Conservation (phyloP, 73 alveolate genomes). For the Stentor roeselii region DNA sequence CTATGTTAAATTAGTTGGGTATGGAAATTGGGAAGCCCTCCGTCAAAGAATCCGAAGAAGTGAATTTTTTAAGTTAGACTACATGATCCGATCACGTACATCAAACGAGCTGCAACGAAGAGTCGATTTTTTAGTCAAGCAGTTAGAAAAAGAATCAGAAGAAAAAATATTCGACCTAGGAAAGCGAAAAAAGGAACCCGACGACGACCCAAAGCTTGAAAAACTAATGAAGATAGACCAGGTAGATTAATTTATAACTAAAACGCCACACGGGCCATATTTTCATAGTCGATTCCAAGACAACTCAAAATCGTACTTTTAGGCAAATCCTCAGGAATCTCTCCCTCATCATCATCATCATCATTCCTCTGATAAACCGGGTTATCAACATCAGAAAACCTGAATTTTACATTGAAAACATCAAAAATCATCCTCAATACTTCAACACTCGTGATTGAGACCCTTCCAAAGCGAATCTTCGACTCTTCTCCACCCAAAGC, state of each 20-base stretch:
- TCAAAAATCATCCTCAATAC: constrained; percentile 62
- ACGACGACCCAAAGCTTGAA: not conserved
- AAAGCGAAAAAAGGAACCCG: constrained; percentile 28
- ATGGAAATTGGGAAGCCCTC: constrained; percentile 95
- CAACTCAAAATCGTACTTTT: constrained; percentile 71
- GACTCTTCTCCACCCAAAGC: constrained; percentile 59
- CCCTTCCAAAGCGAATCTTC: constrained; percentile 69
- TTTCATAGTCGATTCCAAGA: constrained; percentile 82
- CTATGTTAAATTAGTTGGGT: constrained; percentile 85
- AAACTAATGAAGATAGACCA: not conserved
- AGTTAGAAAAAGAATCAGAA: constrained; percentile 78
- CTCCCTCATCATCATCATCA: constrained; percentile 50
- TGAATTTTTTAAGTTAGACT: constrained; percentile 87
- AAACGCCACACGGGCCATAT: constrained; percentile 69
- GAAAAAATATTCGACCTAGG: constrained; percentile 35
- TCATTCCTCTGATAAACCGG: constrained; percentile 27
- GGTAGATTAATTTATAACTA: too few species aligned
- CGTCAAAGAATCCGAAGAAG: constrained; percentile 81
- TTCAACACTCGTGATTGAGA: constrained; percentile 60
- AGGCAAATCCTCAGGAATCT: constrained; percentile 47
- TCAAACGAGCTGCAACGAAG: constrained; percentile 93
- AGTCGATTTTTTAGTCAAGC: constrained; percentile 88
- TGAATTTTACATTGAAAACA: constrained; percentile 57
- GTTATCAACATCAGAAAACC: constrained; percentile 74
- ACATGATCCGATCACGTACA: constrained; percentile 88